A percentile compares a stretch with the other conserved stretches of the same genome.
Conservation (phyloP, 305 asterid genomes). For the Solanum chacoense region DNA sequence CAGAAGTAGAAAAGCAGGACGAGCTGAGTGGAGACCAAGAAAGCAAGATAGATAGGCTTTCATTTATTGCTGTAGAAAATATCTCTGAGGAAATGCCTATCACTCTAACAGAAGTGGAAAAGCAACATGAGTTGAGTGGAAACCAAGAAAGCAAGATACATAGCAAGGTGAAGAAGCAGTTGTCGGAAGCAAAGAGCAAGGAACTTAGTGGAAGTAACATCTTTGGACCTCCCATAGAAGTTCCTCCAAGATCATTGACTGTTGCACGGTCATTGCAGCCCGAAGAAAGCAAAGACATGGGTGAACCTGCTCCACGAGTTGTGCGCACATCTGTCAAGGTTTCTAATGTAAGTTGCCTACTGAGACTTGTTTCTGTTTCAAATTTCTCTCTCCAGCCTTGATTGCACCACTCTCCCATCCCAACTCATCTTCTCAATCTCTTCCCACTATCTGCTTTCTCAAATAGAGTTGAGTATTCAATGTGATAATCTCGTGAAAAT, state of each 20-base stretch:
- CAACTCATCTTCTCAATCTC: not conserved
- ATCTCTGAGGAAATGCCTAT: constrained; percentile 21
- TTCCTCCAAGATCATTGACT: constrained; percentile 44
- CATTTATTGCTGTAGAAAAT: not conserved
- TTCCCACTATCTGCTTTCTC: not conserved
- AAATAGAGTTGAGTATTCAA: not conserved
- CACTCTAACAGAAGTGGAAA: constrained; percentile 63
- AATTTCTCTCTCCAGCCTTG: not conserved
- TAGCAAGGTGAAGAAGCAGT: constrained; percentile 45
- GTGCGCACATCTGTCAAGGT: constrained; percentile 85
- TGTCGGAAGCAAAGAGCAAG: constrained; percentile 63
- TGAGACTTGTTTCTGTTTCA: not conserved
- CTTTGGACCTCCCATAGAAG: constrained; percentile 74
- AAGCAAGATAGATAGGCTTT: constrained; percentile 31
- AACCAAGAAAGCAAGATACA: constrained; percentile 49
- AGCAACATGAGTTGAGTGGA: constrained; percentile 77
- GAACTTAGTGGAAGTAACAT: constrained; percentile 79
- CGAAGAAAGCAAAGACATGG: constrained; percentile 48
- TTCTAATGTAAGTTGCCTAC: constrained; percentile 59
- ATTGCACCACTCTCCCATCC: not conserved
- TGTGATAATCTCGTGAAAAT: not conserved
- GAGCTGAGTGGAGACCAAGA: constrained; percentile 68
- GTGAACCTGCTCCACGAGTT: constrained; percentile 61
- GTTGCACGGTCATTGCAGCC: constrained; percentile 33
- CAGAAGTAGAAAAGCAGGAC: constrained; percentile 80